A percentile compares a stretch with the other conserved stretches of the same genome.
phyloP scores from a whole-genome alignment of 768 basidiomycete genomes.

The Neoboletus subvelutipes region DNA sequence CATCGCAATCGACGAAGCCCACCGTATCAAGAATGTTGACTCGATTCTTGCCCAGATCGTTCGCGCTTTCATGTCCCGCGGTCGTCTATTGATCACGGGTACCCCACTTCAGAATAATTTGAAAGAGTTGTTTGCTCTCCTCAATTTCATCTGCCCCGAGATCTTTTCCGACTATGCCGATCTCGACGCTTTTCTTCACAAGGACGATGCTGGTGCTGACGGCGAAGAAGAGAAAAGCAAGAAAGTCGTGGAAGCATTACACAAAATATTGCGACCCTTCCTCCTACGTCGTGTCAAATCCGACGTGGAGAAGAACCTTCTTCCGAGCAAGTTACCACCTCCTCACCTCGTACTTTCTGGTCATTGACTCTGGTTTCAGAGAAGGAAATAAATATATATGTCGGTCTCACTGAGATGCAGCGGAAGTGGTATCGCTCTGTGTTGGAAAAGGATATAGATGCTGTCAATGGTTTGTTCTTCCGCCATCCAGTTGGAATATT shows the following conservation, averaged over 20 bases:
- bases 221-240: slow-evolving; percentile 83
- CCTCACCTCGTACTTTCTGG: background rate
- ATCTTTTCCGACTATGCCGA: slow-evolving; percentile 91
- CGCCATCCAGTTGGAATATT: background rate
- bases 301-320: slow-evolving; percentile 93
- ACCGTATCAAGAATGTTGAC: slow-evolving; percentile 99
- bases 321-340: slow-evolving; percentile 65
- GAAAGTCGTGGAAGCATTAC: slow-evolving; percentile 93
- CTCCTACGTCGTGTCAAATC: slow-evolving; percentile 90
- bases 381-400: slow-evolving; percentile 98
- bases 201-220: slow-evolving; percentile 68
- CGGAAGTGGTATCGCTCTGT: slow-evolving; percentile 97
- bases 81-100: slow-evolving; percentile 91
- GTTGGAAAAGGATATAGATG: slow-evolving; percentile 97
- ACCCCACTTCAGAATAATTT: slow-evolving; percentile 96
- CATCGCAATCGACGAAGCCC: slow-evolving; percentile 97
- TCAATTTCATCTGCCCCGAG: slow-evolving; percentile 97
- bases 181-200: slow-evolving; percentile 91
- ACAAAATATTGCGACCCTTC: slow-evolving; percentile 96
- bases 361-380: slow-evolving; percentile 44
- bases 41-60: slow-evolving; percentile 95
- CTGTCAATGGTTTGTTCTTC: slow-evolving; percentile 76
- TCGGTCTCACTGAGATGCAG: slow-evolving; percentile 97
- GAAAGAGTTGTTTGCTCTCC: slow-evolving; percentile 88
- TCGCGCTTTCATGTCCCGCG: slow-evolving; percentile 83